Base-by-base conservation (phyloP, 345 rosid species). In the Sonneratia alba region DNA sequence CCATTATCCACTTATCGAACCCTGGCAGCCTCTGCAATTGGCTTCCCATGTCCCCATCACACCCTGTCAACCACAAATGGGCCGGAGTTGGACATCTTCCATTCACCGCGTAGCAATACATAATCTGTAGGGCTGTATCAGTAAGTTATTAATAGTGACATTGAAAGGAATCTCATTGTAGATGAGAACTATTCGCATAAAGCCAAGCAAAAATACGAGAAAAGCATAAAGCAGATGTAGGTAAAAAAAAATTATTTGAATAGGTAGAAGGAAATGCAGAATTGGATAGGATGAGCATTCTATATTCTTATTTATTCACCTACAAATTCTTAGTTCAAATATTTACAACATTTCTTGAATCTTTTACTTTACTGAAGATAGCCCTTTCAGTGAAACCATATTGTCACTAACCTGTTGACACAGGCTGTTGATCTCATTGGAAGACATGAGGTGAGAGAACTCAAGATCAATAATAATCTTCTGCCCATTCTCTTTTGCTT, bases 51-150 rank as follows among this genome's bases (percentile, higher is more conserved):
- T 87, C 88, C 59, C 92, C 94, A 8, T 66, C 67, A 72, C 89
- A 87, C 42, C 98, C 98, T 7, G 97, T 95, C 73, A 95, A 81
- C 99, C 98, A 92, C 51, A 92, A 83, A 78, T 83, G 96, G 72
- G 87, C 79, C 11, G 98, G 99, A 6, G 70, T 55, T 9, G 75
- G 47, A 69, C 85, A 83, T 77, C 84, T 89, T 67, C 96, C 88
- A 73, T 92, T 95, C 70, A 86, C 89, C 7, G 98, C 96, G 76
- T 95, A 95, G 72, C 99, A 92, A 76, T 89, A 91, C 94, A 90
- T 92, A 49, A 95, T 83, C 99, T 90, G 87, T 81, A 77, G 2
- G 9, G 57, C 65, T 78, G 71, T 71, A 76, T 43, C 70, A 64
- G 32, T 68, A 40, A 40, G 38, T 34, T 27, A 68, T 72, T 55